Evolutionary conservation across 2,329 filamentous ascomycete species (phyloP).

Genomic region (Ustilaginoidea virens): DNA sequence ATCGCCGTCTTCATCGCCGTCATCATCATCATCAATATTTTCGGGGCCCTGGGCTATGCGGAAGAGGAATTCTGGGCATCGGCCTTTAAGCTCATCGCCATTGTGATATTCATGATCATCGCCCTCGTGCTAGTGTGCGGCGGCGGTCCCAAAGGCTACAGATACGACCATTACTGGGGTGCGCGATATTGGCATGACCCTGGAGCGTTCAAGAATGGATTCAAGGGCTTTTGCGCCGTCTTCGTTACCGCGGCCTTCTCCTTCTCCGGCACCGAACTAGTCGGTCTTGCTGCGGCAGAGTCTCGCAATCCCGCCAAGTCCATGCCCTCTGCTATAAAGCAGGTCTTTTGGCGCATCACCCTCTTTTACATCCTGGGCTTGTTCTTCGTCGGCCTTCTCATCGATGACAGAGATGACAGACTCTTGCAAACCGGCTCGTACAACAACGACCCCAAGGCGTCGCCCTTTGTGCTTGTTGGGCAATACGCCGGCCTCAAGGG

Average conservation of each 20-base stretch:
- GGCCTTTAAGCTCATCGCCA: slow-evolving; percentile 36
- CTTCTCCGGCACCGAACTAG: slow-evolving; percentile 58
- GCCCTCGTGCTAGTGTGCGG: slow-evolving; percentile 42
- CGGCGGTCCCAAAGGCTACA: slow-evolving; percentile 36
- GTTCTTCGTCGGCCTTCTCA: slow-evolving; percentile 34
- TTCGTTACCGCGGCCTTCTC: slow-evolving; percentile 62
- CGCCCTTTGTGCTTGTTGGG: slow-evolving; percentile 43
- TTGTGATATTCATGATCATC: slow-evolving; percentile 43
- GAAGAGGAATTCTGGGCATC: slow-evolving; percentile 39
- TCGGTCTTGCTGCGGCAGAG: slow-evolving; percentile 29
- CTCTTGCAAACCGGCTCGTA: slow-evolving; percentile 27
- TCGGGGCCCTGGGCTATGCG: slow-evolving; percentile 32
- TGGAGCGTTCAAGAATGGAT: slow-evolving; percentile 52
- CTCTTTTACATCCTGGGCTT: slow-evolving; percentile 39
- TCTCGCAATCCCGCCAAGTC: slow-evolving; percentile 54
- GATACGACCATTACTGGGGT: slow-evolving; percentile 31
- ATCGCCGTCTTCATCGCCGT: slow-evolving; percentile 31
- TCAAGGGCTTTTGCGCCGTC: slow-evolving; percentile 57
- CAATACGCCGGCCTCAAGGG: slow-evolving; percentile 35
- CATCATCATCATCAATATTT: slow-evolving; percentile 33
- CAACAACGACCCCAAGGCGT: slow-evolving; percentile 20
- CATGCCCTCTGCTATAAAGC: slow-evolving; percentile 71
- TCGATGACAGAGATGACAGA: slow-evolving; percentile 27
- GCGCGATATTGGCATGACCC: slow-evolving; percentile 33
- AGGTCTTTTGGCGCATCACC: slow-evolving; percentile 48